Percentiles rank a stretch among this genome's conserved stretches.
Evolutionary conservation across 2,329 filamentous ascomycete genomes (phyloP).

Genomic region (Calonectria pauciramosa): DNA sequence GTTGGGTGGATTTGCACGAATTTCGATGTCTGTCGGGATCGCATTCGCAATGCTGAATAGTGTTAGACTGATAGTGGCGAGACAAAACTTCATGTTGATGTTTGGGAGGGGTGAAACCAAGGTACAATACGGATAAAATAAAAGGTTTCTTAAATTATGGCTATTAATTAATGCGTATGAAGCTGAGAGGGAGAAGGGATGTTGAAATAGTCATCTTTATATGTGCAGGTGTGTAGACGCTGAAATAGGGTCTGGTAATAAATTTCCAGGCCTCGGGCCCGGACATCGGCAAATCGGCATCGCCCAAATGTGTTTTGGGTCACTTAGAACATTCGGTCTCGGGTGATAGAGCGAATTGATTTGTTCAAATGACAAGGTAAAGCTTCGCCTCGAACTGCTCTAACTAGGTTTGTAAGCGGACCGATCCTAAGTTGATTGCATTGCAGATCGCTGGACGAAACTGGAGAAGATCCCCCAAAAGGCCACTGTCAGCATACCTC

Average conservation of each 20-base stretch:
- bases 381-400: no score
- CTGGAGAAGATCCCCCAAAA: neutral
- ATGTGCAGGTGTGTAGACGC: neutral
- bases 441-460: neutral
- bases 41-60: neutral
- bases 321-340: neutral
- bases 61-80: neutral
- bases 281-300: neutral
- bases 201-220: neutral
- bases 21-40: neutral
- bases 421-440: neutral
- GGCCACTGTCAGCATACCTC: neutral
- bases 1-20: neutral
- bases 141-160: neutral
- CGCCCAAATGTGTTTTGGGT: neutral
- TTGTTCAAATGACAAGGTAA: neutral
- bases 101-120: neutral
- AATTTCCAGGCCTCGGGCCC: no score
- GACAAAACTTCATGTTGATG: neutral
- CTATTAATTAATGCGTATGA: neutral
- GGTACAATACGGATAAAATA: neutral
- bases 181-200: neutral
- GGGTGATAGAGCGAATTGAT: neutral
- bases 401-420: no score
- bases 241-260: neutral